A percentile compares a stretch with the other conserved stretches of the same genome.
phyloP scores from a whole-genome alignment of 2,329 filamentous ascomycete genomes.

The Pezicula neosporulosa region DNA sequence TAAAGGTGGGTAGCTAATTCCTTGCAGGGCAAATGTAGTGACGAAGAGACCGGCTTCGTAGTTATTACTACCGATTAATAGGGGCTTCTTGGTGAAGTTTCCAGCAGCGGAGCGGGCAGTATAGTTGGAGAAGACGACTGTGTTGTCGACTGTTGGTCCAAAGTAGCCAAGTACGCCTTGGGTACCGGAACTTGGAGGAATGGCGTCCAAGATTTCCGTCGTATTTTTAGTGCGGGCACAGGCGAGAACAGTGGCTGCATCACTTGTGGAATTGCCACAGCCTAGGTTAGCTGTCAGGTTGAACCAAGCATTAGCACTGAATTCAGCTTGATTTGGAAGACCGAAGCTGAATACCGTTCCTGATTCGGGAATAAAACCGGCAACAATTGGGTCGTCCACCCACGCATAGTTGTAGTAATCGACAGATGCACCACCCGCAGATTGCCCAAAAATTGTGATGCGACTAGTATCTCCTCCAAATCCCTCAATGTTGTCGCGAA shows the following conservation, averaged over 20 bases:
- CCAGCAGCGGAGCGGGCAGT: constrained; percentile 12
- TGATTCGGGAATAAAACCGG: constrained; percentile 23
- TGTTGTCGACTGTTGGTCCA: constrained; percentile 23
- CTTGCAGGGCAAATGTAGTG: constrained; percentile 16
- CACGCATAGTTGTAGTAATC: not conserved
- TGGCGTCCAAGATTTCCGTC: constrained; percentile 14
- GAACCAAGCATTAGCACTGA: constrained; percentile 19
- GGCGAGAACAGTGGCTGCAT: constrained; percentile 16
- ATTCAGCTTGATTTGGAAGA: constrained; percentile 15
- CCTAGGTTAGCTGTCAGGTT: constrained; percentile 19
- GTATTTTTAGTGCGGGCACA: constrained; percentile 23
- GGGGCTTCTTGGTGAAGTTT: constrained; percentile 15
- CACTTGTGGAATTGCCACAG: constrained; percentile 22
- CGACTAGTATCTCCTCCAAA: constrained; percentile 66
- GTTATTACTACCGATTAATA: constrained; percentile 30
- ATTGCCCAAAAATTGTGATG: constrained; percentile 63
- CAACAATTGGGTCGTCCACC: constrained; percentile 9
- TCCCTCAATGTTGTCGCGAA: constrained; percentile 49
- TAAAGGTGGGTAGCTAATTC: constrained; percentile 15
- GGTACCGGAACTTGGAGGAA: constrained; percentile 9
- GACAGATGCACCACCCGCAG: constrained; percentile 45
- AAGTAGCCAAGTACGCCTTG: constrained; percentile 17
- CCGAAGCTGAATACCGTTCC: constrained; percentile 25
- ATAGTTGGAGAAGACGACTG: constrained; percentile 26
- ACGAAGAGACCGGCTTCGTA: constrained; percentile 30